Base-by-base conservation (phyloP, 768 basidiomycete species). In the Porpolomopsis calyptriformis region DNA sequence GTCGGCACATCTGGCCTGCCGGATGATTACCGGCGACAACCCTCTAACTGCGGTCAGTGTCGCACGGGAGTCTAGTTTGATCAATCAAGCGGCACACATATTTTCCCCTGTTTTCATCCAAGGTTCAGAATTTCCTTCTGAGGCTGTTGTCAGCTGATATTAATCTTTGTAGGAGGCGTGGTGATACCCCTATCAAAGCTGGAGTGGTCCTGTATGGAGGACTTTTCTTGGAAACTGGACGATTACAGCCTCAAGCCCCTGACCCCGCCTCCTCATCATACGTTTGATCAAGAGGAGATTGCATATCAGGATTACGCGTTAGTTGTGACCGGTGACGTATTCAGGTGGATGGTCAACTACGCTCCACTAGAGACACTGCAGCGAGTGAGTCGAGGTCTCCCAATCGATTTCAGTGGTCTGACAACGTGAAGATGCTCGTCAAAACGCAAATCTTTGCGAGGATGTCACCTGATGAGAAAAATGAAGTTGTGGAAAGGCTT, bases 381-480 rank as follows among this genome's bases (percentile, higher is more conserved):
- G 55, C 74, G 93, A 43, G 93, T 94, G 60, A 50, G 83, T 14
- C 47, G 42, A 33, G 11, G 25, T 19, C n/a, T 43, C 16, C 4
- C 10, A 18, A 38, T 24, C 7, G 7, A 11, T 40, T 11, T 19
- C 9, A 19, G 18, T 8, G 18, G 19, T 34, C 34, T 1, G 9
- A 14, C 14, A 14, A 18, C 6, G 27, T 37, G n/a, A 44, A 97
- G 94, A 96, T 99, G 91, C 80, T 99, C 16, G 86, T 97, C 25
- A 94, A 94, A 63, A 80, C 93, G 1, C 89, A 96, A 60, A 82
- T 98, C 38, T 99, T 92, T 60, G 93, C 96, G 7, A 79, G 96
- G 19, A 98, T 99, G 96, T 99, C 96, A 7, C 96, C 96, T 0
- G 96, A 98, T 59, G 96, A 98, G 70, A 99, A 99, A 67, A 94